Base-by-base conservation (phyloP, 805 yeast species). In the Kluyveromyces aestuarii region DNA sequence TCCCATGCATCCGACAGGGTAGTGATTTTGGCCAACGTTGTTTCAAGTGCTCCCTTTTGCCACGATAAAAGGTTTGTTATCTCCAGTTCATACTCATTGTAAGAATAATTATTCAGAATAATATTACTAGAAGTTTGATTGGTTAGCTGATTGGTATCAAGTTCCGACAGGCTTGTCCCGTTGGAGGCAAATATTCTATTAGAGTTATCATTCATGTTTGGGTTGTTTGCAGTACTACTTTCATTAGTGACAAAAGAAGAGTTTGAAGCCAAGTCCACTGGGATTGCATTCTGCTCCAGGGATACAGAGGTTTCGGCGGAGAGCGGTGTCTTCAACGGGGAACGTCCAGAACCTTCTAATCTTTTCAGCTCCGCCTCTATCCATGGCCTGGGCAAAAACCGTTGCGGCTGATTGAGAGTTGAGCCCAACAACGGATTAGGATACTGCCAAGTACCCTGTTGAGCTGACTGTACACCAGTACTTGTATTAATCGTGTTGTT, bases 1-100 rank as follows among this genome's bases (percentile, higher is more conserved):
- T 71, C 68, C 47, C 82, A 74, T 25, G 75, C 63, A 10, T 68
- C 71, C 27, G 73, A 65, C 44, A 80, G 53, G 59, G 67, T 42
- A 72, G 66, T 45, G 55, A 66, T 48, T 49, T 67, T 55, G 69
- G 64, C 58, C 67, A 84, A 48, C 56, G 69, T 54, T 64, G 75
- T 57, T 69, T 67, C 57, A 64, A 77, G 51, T 46, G 56, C 61
- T 9, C 59, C 64, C 48, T 60, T 60, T 37, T 60, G 61, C 41
- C 55, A 44, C 8, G 63, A 55, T 36, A 52, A 55, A 48, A 68
- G 67, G 45, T 43, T 43, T 8, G 45, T 43, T 6, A 43, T 33
- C 25, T 43, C 45, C 16, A 17, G 27, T 43, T 43, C 45, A 10
- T 43, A 43, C 21, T 43, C 45, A 27, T 43, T 43, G 25, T 33